phyloP scores from a whole-genome alignment of 2,329 filamentous ascomycete genomes.

The Thelonectria rubi region DNA sequence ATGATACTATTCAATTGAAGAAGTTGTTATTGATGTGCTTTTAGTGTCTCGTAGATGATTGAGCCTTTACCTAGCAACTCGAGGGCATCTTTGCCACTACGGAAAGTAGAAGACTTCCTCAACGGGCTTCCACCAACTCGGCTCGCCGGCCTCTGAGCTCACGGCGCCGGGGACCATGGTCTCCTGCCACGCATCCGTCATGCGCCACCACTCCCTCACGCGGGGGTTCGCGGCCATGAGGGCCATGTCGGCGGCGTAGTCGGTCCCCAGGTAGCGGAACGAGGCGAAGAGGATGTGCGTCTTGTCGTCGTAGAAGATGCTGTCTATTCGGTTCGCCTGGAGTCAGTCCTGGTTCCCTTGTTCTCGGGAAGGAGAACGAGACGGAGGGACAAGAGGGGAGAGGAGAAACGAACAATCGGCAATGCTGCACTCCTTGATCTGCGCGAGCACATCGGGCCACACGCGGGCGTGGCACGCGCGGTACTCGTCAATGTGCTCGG shows the following conservation, averaged over 20 bases:
- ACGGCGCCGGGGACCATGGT: slow-evolving; percentile 67
- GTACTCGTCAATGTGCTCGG: slow-evolving; percentile 72
- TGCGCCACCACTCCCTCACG: slow-evolving; percentile 81
- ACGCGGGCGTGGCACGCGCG: slow-evolving; percentile 77
- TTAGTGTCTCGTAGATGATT: no score
- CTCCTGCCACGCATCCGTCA: slow-evolving; percentile 82
- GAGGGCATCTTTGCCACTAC: not conserved
- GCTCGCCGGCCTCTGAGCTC: slow-evolving; percentile 66
- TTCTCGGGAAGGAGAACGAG: not conserved
- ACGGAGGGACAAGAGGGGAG: not conserved
- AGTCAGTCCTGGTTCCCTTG: not conserved
- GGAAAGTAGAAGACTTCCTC: slow-evolving; percentile 74
- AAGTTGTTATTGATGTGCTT: not conserved
- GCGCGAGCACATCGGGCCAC: slow-evolving; percentile 80
- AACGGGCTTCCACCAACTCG: slow-evolving; percentile 74
- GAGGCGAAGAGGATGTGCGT: slow-evolving; percentile 74
- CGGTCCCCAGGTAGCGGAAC: slow-evolving; percentile 81
- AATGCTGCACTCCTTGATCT: slow-evolving; percentile 80
- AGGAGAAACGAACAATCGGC: slow-evolving; percentile 67
- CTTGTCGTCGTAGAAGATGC: slow-evolving; percentile 74
- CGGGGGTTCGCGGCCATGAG: slow-evolving; percentile 76
- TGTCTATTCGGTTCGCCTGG: slow-evolving; percentile 59
- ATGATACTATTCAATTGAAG: slow-evolving; percentile 18
- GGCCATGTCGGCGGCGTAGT: slow-evolving; percentile 79
- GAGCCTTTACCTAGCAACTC: no score